Evolutionary conservation across 768 basidiomycete species (phyloP).

Genomic region (Boletus eberwhitei): DNA sequence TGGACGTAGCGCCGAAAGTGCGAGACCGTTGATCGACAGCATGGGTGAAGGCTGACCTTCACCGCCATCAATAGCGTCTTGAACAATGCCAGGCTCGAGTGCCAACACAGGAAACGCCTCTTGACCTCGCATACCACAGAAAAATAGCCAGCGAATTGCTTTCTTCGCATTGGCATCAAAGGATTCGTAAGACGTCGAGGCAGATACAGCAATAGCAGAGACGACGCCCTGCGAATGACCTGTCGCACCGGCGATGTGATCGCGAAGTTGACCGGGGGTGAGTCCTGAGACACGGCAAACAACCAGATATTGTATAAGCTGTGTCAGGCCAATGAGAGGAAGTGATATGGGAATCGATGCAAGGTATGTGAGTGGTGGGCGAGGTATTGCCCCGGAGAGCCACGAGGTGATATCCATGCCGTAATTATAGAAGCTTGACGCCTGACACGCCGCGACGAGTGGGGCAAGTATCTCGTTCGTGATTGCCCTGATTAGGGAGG

Average conservation of each 20-base stretch:
- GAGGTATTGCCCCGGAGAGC: conserved; percentile 67
- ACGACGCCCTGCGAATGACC: conserved; percentile 98
- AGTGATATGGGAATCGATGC: conserved; percentile 92
- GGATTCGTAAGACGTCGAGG: conserved; percentile 71
- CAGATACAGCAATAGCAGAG: conserved; percentile 85
- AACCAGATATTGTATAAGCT: conserved; percentile 89
- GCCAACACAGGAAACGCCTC: conserved; percentile 91
- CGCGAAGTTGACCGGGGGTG: conserved; percentile 76
- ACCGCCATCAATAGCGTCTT: conserved; percentile 86
- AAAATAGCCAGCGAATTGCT: conserved; percentile 90
- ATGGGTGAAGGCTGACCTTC: conserved; percentile 94
- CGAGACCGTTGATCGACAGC: conserved; percentile 84
- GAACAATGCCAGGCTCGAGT: conserved; percentile 81
- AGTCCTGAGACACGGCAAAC: conserved; percentile 72
- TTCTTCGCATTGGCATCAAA: conserved; percentile 76
- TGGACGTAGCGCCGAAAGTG: conserved; percentile 68
- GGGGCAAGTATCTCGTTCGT: conserved; percentile 68
- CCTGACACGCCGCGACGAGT: conserved; percentile 56
- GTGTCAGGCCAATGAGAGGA: conserved; percentile 94
- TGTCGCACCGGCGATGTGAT: conserved; percentile 78
- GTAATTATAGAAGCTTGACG: conserved; percentile 64
- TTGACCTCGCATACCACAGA: conserved; percentile 88
- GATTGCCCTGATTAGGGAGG: conserved; percentile 61
- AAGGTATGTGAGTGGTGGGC: conserved; percentile 81
- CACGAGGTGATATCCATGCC: conserved; percentile 83